phyloP scores from a whole-genome alignment of 2,329 filamentous ascomycete species.

The Knufia petricola region DNA sequence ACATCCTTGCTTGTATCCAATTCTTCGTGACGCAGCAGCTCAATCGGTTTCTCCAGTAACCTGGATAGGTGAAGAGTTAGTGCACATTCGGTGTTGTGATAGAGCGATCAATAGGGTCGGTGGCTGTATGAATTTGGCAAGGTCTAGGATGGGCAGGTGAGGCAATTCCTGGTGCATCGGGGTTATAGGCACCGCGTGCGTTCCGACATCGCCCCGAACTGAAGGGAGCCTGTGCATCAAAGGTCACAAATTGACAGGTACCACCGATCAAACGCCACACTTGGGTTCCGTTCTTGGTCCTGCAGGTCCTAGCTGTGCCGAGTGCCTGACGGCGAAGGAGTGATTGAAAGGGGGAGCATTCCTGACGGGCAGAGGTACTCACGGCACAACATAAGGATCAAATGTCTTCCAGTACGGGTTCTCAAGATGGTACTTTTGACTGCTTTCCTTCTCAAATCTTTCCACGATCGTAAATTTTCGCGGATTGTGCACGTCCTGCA shows the following conservation, averaged over 20 bases:
- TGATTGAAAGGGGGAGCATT: neutral
- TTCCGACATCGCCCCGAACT: no score
- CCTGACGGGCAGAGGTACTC: neutral
- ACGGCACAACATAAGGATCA: conserved; percentile 47
- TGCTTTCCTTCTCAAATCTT: conserved; percentile 57
- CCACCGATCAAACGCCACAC: no score
- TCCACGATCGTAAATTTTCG: conserved; percentile 68
- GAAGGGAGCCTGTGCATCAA: no score
- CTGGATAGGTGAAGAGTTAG: neutral
- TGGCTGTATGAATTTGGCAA: no score
- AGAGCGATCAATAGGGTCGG: neutral
- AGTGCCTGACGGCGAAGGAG: neutral
- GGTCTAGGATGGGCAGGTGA: no score
- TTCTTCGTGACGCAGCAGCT: conserved; percentile 48
- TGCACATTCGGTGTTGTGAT: neutral
- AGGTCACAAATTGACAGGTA: no score
- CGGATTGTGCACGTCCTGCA: conserved; percentile 61
- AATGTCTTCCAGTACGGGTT: conserved; percentile 71
- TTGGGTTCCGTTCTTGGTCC: no score
- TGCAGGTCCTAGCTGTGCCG: no score
- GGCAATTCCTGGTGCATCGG: no score
- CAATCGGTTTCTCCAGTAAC: conserved; percentile 5
- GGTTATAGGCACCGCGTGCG: no score
- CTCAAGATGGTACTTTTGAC: conserved; percentile 53
- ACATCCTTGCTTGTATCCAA: conserved; percentile 41